Evolutionary conservation across 2,329 filamentous ascomycete species (phyloP).

Genomic region (Monosporascus cannonballus): DNA sequence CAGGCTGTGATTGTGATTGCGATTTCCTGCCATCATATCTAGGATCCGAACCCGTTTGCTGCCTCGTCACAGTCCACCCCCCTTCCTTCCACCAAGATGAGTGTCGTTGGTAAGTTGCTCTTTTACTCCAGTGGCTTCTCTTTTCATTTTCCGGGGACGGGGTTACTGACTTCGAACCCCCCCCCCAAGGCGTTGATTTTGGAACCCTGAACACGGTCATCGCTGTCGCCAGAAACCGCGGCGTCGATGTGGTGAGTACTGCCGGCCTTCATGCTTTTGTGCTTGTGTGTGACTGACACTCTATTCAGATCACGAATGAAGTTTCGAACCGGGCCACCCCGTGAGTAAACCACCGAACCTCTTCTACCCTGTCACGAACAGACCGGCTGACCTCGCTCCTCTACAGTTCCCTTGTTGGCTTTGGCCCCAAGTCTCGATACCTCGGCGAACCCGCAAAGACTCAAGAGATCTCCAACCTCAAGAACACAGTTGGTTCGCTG

Average conservation of each 20-base stretch:
- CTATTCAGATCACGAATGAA: constrained; percentile 87
- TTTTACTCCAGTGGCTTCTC: neutral
- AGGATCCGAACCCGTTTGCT: constrained; percentile 10
- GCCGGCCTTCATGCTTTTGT: constrained; percentile 6
- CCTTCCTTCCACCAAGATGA: constrained; percentile 39
- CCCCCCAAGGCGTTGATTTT: constrained; percentile 71
- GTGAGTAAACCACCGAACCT: constrained; percentile 52
- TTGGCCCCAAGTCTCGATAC: constrained; percentile 89
- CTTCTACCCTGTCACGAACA: constrained; percentile 1
- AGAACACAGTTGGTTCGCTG: constrained; percentile 92
- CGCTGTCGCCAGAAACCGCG: constrained; percentile 95
- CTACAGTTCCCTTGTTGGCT: constrained; percentile 83
- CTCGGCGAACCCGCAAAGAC: constrained; percentile 95
- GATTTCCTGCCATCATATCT: neutral
- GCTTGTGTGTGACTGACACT: constrained; percentile 11
- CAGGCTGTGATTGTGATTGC: neutral
- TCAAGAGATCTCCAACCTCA: constrained; percentile 98
- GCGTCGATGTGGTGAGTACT: constrained; percentile 91
- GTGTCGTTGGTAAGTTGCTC: constrained; percentile 44
- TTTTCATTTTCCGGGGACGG: neutral
- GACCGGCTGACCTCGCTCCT: constrained; percentile 16
- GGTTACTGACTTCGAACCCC: constrained; percentile 2
- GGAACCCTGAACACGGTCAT: constrained; percentile 96
- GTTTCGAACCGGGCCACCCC: constrained; percentile 97
- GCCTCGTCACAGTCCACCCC: constrained; percentile 19